Evolutionary conservation across 495 filamentous ascomycete species (phyloP), one percentile per base, ranked within the genome.

Genomic region (Penicillium turbatum): DNA sequence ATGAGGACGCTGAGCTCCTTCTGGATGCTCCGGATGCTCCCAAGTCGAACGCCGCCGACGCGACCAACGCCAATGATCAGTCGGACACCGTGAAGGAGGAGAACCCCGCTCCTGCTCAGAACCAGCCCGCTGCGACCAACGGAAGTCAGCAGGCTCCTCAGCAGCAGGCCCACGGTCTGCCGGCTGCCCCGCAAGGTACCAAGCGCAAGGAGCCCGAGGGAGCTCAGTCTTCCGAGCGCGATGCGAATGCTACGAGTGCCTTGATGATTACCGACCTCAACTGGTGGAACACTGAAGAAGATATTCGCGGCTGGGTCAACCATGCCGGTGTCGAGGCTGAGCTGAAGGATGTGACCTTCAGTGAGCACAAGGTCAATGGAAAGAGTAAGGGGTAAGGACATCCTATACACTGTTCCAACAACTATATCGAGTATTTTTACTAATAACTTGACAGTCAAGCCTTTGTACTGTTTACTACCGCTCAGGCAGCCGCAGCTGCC

Each of bases 231-330:
- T 71, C 89, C 7, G 92, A 96, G 51, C 87, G 13, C 5, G 35
- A 37, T 37, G 35, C 89, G 0, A 84, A 85, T 60, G 90, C 93
- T 3, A 92, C 89, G 0, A 84, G 82, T 11, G 90, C 92, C 1
- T 68, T 97, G 19, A 76, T 93, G 48, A 81, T 97, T 40, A 88
- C 88, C 6, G 93, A 98, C 37, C 76, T 98, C 11, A 84, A 87
- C 69, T 97, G 95, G 95, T 97, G 92, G 92, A 89, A 85, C 26
- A 97, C 87, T 12, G 93, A 98, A 59, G 93, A 98, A 62, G 90
- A 96, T 55, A 81, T 98, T 53, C 87, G 93, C 41, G 90, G 87
- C 51, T 96, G 90, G 92, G 81, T 87, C 10, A 82, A 84, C 56
- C 76, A 88, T 54, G 86, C 85, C 27, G 78, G 76, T 8, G 87